Base-by-base conservation (phyloP, 306 rosid species). In the Gillenia trifoliata region DNA sequence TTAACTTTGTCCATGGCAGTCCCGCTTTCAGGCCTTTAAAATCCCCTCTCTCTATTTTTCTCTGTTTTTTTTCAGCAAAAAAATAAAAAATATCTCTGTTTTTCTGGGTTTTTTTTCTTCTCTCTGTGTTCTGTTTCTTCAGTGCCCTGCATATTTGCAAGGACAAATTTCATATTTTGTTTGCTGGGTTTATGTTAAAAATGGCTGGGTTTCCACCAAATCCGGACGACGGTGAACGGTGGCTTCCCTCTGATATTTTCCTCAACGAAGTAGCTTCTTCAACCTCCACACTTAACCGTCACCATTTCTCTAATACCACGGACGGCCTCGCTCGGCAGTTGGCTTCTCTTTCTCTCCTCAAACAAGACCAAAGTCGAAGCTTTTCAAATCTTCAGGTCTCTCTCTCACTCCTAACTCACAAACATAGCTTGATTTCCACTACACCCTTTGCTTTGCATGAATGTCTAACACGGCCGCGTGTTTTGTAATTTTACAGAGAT, bases 211-310 rank as follows among this genome's bases (percentile, higher is more conserved):
- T 78, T 78, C 77, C 82, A 34, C 71, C 60, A 16, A 57, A 73
- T 22, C 47, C 45, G 4, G 73, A 78, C 49, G 74, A 73, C 15
- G 70, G 77, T 25, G 77, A 64, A 26, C 76, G 52, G 0, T 73
- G 73, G 82, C 85, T 78, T 61, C 79, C 85, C 15, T 78, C 85
- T 11, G 74, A 78, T 23, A 28, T 57, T 55, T 78, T 57, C 67
- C 41, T 40, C 76, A 71, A 74, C 75, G 79, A 77, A 63, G 66
- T 30, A 6, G 11, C 40, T 54, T 20, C 19, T 25, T 30, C 66
- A 29, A 16, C 78, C 9, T 45, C 77, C 23, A 38, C 31, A 20
- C 62, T 22, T 36, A 36, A 1, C 43, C 30, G 28, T 36, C 76
- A 4, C 45, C 78, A 19, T 3, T 15, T 25, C 47, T 36, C 65